phyloP scores from a whole-genome alignment of 1,139 yeast genomes.

The Sugiyamaella grinbergsii region DNA sequence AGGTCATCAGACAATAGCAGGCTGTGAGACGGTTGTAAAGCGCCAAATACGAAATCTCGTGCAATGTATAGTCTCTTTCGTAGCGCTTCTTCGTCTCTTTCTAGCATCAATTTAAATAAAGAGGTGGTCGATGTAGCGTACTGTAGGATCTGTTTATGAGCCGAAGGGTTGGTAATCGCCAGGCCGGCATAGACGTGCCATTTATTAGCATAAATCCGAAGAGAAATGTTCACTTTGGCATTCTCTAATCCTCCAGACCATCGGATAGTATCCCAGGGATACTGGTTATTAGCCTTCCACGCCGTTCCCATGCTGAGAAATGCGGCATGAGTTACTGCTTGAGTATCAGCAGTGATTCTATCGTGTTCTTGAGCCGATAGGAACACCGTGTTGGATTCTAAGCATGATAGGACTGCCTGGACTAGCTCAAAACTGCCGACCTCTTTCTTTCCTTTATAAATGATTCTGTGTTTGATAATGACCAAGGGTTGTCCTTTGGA shows the following conservation, averaged over 20 bases:
- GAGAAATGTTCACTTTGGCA: slow-evolving; percentile 89
- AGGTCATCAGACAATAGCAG: slow-evolving; percentile 77
- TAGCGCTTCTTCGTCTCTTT: slow-evolving; percentile 62
- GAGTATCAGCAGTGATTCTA: slow-evolving; percentile 94
- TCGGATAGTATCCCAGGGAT: slow-evolving; percentile 87
- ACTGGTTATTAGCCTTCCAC: slow-evolving; percentile 79
- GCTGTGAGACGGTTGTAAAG: slow-evolving; percentile 54
- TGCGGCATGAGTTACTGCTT: slow-evolving; percentile 98
- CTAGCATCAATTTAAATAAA: slow-evolving; percentile 78
- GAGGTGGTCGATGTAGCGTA: slow-evolving; percentile 85
- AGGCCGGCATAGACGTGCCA: slow-evolving; percentile 99
- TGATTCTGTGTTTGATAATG: slow-evolving; percentile 73
- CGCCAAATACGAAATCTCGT: slow-evolving; percentile 73
- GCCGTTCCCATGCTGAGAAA: slow-evolving; percentile 96
- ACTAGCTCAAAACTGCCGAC: slow-evolving; percentile 57
- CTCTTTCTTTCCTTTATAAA: slow-evolving; percentile 65
- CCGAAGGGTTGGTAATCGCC: slow-evolving; percentile 93
- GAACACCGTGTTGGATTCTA: slow-evolving; percentile 76
- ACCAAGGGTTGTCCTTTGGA: slow-evolving; percentile 93
- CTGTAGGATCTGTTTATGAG: slow-evolving; percentile 87
- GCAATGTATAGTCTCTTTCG: slow-evolving; percentile 63
- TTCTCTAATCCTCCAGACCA: slow-evolving; percentile 96
- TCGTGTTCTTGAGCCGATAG: slow-evolving; percentile 87
- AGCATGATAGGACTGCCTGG: slow-evolving; percentile 63
- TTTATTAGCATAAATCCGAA: slow-evolving; percentile 86